These are phyloP conservation scores for Biscogniauxia mediterranea DNA, from an alignment of 2,329 filamentous ascomycete species.

Conservation along the genomic window DNA sequence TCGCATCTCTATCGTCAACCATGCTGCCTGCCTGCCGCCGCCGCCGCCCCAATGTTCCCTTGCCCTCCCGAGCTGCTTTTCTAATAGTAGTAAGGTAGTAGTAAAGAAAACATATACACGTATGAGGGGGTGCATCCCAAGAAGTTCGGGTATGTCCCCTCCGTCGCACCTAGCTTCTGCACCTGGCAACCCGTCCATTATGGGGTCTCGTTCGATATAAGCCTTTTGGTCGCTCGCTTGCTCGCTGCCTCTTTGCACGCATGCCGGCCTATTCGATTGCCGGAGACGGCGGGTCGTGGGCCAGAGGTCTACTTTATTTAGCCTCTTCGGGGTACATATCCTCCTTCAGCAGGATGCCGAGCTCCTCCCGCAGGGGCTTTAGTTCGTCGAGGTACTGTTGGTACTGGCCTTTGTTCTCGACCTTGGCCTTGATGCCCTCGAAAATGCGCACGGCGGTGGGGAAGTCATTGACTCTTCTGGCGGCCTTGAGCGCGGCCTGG, in stretches of 20 bases:
- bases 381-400: constrained; percentile 94
- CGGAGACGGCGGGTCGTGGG: constrained; percentile 1
- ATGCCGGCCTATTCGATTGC: background rate
- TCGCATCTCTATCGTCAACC: constrained; percentile 12
- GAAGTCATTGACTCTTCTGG: constrained; percentile 95
- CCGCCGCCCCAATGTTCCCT: constrained; percentile 1
- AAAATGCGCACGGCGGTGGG: constrained; percentile 98
- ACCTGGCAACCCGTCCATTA: constrained; percentile 4
- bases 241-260: background rate
- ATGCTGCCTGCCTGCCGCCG: constrained; percentile 4
- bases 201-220: background rate
- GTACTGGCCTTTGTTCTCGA: constrained; percentile 98
- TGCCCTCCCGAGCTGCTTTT: constrained; percentile 9
- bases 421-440: constrained; percentile 99
- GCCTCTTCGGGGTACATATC: constrained; percentile 75
- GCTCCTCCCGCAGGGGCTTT: constrained; percentile 87
- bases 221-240: background rate
- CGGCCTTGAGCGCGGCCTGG: constrained; percentile 86
- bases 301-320: constrained; percentile 33
- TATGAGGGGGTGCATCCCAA: constrained; percentile 9
- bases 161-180: constrained; percentile 5
- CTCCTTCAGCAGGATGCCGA: constrained; percentile 89
- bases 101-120: constrained; percentile 22
- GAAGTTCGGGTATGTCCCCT: constrained; percentile 8
- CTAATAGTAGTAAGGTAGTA: constrained; percentile 16